Evolutionary conservation across 164 flowering plant species (phyloP).

Genomic region (Amborella trichopoda): DNA sequence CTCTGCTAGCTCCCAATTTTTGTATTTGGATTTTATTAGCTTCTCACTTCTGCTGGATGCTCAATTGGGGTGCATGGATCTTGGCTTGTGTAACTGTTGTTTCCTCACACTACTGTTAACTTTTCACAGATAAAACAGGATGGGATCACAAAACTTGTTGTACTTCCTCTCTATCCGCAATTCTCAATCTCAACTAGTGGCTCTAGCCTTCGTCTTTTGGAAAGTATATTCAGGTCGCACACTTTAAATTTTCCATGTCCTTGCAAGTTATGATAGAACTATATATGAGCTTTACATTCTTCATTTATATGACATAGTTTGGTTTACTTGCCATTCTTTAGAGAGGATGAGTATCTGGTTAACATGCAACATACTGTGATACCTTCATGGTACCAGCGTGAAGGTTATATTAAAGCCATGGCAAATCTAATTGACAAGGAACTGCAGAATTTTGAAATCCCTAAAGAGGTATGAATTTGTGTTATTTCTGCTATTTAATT

Average conservation of each 20-base stretch:
- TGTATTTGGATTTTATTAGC: no score
- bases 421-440: constrained; percentile 78
- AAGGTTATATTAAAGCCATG: constrained; percentile 95
- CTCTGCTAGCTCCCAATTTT: no score
- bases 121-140: constrained; percentile 69
- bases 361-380: constrained; percentile 99
- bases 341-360: constrained; percentile 95
- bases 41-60: no score
- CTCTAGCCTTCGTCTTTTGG: constrained; percentile 90
- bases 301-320: no score
- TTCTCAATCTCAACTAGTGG: constrained; percentile 99
- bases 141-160: constrained; percentile 83
- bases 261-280: no score
- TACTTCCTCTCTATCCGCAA: constrained; percentile 98
- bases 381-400: constrained; percentile 99
- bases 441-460: constrained; percentile 43
- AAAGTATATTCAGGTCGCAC: constrained; percentile 84
- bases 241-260: constrained; percentile 3
- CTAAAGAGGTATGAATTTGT: constrained; percentile 50
- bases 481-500: not conserved
- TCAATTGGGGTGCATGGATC: no score
- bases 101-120: no score
- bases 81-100: no score
- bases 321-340: constrained; percentile 12
- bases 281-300: not conserved